Evolutionary conservation across 1,284 basidiomycete genomes (phyloP), one percentile per base, ranked within the genome.

Genomic region (Agroathelia rolfsii): DNA sequence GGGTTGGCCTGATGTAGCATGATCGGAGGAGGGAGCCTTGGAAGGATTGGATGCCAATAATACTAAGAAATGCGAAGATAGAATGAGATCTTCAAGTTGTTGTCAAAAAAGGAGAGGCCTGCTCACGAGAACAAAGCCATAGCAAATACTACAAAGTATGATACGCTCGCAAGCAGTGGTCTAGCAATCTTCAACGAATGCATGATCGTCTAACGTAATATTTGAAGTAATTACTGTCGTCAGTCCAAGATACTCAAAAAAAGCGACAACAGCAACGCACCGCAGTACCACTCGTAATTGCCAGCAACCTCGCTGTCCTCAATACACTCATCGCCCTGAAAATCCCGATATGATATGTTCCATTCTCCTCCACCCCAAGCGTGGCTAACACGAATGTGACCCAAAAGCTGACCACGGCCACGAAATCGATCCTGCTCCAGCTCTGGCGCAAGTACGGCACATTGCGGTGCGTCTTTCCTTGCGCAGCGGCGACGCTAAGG

Each of bases 171-270:
- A 12, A 98, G 69, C 13, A 96, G 63, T 1, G 93, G 92, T 11
- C 81, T 74, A 0, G 94, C 92, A 1, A 76, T 79, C 60, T 98
- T 98, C 40, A 98, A 64, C 7, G 88, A 93, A 38, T 80, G 81
- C 64, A 97, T 79, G 49, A 98, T 97, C 0, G 92, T 96, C 76
- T 87, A 43, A 3, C n/a, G n/a, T n/a, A n/a, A n/a, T n/a, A n/a
- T 35, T 3, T 19, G 14, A 19, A n/a, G 14, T 14, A 19, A 17
- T 30, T 31, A 28, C 27, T 3, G 24, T 19, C 22, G 31, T 15
- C 5, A 24, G 20, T 16, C 24, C 10, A 15, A 36, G 27, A 28
- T 10, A 32, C 14, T 32, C 20, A 30, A 26, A 38, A 29, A 29
- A 24, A 10, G 24, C 14, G 8, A 10, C 14, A 6, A 25, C 14